A percentile compares a stretch with the other conserved stretches of the same genome.
Evolutionary conservation across 225 moss, liverwort and hornwort species (phyloP).

Genomic region (Asterella californica): DNA sequence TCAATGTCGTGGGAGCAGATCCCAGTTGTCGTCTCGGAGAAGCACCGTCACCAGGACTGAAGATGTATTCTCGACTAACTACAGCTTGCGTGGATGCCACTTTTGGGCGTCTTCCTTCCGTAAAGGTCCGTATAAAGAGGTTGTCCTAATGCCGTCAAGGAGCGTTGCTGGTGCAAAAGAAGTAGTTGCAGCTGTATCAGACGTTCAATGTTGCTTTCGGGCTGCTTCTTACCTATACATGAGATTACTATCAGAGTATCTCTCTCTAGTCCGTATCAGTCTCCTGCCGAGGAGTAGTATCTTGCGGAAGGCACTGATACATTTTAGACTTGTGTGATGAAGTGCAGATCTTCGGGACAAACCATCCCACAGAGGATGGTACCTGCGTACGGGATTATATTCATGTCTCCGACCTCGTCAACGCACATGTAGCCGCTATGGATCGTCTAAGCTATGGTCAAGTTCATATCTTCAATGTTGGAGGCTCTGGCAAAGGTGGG

Average conservation of each 20-base stretch:
- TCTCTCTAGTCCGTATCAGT: too few species aligned
- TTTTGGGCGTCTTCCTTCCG: slow-evolving; percentile 20
- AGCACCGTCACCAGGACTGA: slow-evolving; percentile 8
- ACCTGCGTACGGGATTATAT: slow-evolving; percentile 32
- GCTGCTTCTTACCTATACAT: too few species aligned
- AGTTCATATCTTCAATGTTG: slow-evolving; percentile 27
- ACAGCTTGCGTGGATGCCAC: slow-evolving; percentile 30
- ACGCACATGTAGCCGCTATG: slow-evolving; percentile 29
- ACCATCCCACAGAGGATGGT: slow-evolving; percentile 31
- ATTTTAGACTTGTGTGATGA: neutral
- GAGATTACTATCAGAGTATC: too few species aligned
- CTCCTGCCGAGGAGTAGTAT: too few species aligned
- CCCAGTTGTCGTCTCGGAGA: slow-evolving; percentile 23
- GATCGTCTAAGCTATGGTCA: slow-evolving; percentile 19
- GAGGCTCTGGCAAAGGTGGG: slow-evolving; percentile 31
- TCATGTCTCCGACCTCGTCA: slow-evolving; percentile 30
- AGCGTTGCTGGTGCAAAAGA: neutral
- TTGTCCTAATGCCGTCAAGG: neutral
- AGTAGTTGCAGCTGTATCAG: too few species aligned
- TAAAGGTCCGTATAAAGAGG: slow-evolving; percentile 16
- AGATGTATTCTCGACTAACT: slow-evolving; percentile 11
- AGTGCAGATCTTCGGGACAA: slow-evolving; percentile 28
- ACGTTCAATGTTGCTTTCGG: too few species aligned
- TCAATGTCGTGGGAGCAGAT: slow-evolving; percentile 23
- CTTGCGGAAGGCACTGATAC: neutral